These are phyloP conservation scores for Chaetomiaceae sp. DNA, from an alignment of 2,329 filamentous ascomycete genomes.

Conservation along the genomic window DNA sequence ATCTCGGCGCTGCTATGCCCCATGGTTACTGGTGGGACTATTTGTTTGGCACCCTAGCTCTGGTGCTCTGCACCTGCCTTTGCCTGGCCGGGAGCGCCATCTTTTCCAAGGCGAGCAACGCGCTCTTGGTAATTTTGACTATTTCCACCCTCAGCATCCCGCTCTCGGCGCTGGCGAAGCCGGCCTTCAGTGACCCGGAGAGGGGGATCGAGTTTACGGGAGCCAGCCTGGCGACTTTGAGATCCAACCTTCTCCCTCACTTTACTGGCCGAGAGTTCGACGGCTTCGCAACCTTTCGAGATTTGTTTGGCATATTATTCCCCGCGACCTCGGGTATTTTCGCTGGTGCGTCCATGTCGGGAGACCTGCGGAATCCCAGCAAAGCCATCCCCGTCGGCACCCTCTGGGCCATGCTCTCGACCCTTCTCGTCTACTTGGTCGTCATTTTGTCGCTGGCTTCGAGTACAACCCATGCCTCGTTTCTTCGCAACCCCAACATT, in stretches of 20 bases:
- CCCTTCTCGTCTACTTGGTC: conserved; percentile 68
- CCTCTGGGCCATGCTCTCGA: conserved; percentile 69
- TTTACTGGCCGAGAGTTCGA: conserved; percentile 57
- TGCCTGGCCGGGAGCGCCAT: conserved; percentile 76
- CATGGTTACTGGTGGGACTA: conserved; percentile 74
- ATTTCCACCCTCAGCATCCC: conserved; percentile 78
- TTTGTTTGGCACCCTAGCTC: conserved; percentile 65
- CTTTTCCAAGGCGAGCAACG: conserved; percentile 77
- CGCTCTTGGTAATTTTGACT: conserved; percentile 64
- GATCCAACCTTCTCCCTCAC: conserved; percentile 69
- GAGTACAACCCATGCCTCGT: conserved; percentile 67
- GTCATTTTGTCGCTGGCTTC: conserved; percentile 76
- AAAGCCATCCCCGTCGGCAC: conserved; percentile 83
- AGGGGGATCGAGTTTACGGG: conserved; percentile 73
- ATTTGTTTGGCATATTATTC: conserved; percentile 82
- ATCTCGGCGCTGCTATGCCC: conserved; percentile 62
- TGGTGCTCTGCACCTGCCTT: conserved; percentile 67
- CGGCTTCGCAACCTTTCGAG: conserved; percentile 67
- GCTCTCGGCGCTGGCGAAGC: conserved; percentile 63
- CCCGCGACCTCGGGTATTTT: conserved; percentile 62
- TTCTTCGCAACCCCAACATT: conserved; percentile 71
- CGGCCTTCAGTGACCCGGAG: conserved; percentile 60
- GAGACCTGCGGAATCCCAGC: conserved; percentile 76
- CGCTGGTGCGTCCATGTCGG: conserved; percentile 83
- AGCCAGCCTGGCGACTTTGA: conserved; percentile 63